A percentile compares a stretch with the other conserved stretches of the same genome.
Conservation (phyloP, 129 eudicot genomes). For the Artemisia tridentata region DNA sequence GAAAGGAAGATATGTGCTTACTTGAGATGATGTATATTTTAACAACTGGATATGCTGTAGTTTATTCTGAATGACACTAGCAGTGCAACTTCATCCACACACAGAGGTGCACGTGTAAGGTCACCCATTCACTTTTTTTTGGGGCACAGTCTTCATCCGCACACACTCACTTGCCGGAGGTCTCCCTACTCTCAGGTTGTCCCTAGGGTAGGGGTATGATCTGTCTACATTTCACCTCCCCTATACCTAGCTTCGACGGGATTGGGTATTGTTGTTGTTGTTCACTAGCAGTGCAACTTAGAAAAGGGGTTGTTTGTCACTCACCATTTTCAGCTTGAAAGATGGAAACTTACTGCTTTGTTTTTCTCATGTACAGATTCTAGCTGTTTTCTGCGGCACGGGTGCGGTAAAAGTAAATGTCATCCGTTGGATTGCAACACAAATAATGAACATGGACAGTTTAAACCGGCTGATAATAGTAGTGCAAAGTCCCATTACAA, state of each 20-base stretch:
- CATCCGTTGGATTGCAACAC: slow-evolving; percentile 55
- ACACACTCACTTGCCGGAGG: no score
- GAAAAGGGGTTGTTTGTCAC: no score
- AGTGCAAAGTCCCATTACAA: slow-evolving; percentile 63
- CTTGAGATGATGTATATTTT: background rate
- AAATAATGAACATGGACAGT: slow-evolving; percentile 52
- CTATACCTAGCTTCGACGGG: no score
- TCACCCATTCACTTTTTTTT: no score
- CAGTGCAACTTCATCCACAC: no score
- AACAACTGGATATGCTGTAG: background rate
- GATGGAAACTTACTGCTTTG: slow-evolving; percentile 13
- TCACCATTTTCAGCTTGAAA: slow-evolving; percentile 4
- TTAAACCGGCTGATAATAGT: slow-evolving; percentile 63
- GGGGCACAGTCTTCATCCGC: no score
- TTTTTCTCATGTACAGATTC: slow-evolving; percentile 45
- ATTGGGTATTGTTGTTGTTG: no score
- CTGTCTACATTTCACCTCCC: no score
- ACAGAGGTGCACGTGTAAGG: no score
- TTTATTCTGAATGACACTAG: background rate
- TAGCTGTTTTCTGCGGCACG: slow-evolving; percentile 58
- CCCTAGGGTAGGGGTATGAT: no score
- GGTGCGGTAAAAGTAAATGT: slow-evolving; percentile 57
- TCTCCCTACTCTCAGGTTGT: background rate
- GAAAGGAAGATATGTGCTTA: background rate
- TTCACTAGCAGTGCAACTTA: background rate